Conservation (phyloP, 2,329 filamentous ascomycete species). For the Coniochaeta sp. region DNA sequence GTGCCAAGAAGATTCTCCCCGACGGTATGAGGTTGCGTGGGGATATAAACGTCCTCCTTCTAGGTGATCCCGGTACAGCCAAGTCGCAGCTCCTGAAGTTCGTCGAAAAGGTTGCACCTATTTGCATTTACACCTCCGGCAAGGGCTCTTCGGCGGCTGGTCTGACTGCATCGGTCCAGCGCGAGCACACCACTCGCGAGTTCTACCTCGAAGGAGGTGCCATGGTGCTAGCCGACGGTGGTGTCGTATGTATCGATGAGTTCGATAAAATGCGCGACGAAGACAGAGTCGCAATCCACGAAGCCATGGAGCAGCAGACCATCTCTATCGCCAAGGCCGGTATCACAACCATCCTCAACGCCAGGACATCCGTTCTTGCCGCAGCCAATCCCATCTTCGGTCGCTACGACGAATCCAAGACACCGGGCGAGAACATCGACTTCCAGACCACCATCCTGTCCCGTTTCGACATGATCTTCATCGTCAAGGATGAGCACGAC, state of each 20-base stretch:
- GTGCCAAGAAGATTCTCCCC: conserved; percentile 94
- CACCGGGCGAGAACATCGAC: conserved; percentile 96
- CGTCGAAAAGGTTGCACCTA: conserved; percentile 91
- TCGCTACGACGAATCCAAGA: conserved; percentile 96
- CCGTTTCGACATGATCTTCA: conserved; percentile 99
- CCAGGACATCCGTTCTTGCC: conserved; percentile 87
- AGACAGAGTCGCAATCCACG: conserved; percentile 94
- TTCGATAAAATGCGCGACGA: conserved; percentile 99
- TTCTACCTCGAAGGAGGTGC: conserved; percentile 98
- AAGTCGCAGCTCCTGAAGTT: conserved; percentile 98
- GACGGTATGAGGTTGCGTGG: conserved; percentile 97
- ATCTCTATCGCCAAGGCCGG: conserved; percentile 98
- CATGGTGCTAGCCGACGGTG: conserved; percentile 95
- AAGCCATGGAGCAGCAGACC: conserved; percentile 99
- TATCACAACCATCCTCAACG: conserved; percentile 96
- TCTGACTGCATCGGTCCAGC: conserved; percentile 93
- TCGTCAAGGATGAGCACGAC: conserved; percentile 92
- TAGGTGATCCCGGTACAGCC: conserved; percentile 95
- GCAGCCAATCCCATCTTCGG: conserved; percentile 97
- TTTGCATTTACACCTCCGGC: conserved; percentile 96
- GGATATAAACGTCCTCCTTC: conserved; percentile 93
- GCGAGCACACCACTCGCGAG: conserved; percentile 84
- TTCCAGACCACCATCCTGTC: conserved; percentile 98
- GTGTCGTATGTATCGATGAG: conserved; percentile 97
- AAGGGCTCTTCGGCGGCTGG: conserved; percentile 96